These are phyloP conservation scores for Arachis hypogaea DNA, from an alignment of 306 rosid genomes.

Conservation along the genomic window DNA sequence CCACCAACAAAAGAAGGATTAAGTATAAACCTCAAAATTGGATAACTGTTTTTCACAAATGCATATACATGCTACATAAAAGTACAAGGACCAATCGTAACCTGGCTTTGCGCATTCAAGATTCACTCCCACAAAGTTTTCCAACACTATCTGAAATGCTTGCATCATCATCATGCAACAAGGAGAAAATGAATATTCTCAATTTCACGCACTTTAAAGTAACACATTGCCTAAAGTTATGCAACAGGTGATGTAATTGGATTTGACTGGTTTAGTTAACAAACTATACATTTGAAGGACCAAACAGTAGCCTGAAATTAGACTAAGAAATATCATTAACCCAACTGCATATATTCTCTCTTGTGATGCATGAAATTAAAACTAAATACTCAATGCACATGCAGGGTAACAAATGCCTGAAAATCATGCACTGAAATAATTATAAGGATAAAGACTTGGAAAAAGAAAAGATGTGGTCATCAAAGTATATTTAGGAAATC, in stretches of 20 bases:
- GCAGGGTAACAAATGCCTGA: constrained; percentile 49
- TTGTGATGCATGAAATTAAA: constrained; percentile 38
- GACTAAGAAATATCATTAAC: constrained; percentile 16
- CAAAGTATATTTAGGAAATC: constrained; percentile 40
- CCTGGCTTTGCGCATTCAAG: constrained; percentile 55
- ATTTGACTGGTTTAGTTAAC: constrained; percentile 24
- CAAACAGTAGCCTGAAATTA: constrained; percentile 27
- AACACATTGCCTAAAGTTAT: constrained; percentile 15
- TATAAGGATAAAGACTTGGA: constrained; percentile 38
- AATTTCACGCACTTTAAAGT: constrained; percentile 32
- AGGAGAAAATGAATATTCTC: constrained; percentile 22
- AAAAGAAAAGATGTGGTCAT: constrained; percentile 46
- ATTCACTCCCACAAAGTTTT: constrained; percentile 78
- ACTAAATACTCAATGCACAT: constrained; percentile 49
- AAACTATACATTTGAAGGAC: constrained; percentile 26
- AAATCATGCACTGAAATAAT: no score
- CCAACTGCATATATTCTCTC: constrained; percentile 34
- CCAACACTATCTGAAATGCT: constrained; percentile 83
- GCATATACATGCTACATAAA: no score
- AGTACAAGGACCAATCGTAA: not conserved
- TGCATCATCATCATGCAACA: constrained; percentile 43
- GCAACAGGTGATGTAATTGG: constrained; percentile 24
- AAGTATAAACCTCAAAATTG: no score
- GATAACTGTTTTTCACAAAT: no score
- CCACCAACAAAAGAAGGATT: no score